These are phyloP conservation scores for Fusarium succisae DNA, from an alignment of 2,329 filamentous ascomycete species.

Conservation along the genomic window DNA sequence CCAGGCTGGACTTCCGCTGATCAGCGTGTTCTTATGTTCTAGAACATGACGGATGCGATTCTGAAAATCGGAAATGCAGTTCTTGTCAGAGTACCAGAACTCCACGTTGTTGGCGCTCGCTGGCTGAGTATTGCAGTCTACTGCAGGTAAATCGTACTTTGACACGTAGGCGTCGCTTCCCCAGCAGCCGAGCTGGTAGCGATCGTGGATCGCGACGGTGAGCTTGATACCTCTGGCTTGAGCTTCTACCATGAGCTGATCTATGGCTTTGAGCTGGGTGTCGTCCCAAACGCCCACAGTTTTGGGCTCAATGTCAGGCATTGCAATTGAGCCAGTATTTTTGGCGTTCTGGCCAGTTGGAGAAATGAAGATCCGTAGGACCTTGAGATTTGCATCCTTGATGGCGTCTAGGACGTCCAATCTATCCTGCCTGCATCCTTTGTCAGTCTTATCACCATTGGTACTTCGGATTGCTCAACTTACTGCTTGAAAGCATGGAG, in stretches of 20 bases:
- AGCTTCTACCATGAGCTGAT: neutral
- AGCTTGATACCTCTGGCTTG: neutral
- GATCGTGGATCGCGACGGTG: neutral
- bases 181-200: neutral
- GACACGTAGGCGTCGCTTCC: neutral
- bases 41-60: neutral
- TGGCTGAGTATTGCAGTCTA: neutral
- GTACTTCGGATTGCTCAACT: accelerated
- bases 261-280: neutral
- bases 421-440: neutral
- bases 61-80: neutral
- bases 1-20: neutral
- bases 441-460: neutral
- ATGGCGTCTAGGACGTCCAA: neutral
- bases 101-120: neutral
- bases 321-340: neutral
- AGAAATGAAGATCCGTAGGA: neutral
- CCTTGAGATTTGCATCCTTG: neutral
- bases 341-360: neutral
- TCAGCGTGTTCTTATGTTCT: accelerated
- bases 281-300: neutral
- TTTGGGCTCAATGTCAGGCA: neutral
- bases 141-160: neutral
- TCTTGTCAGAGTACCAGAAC: neutral
- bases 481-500: neutral